Evolutionary conservation across 202 grass and related monocot species (phyloP).

Genomic region (Dendrocalamus latiflorus): DNA sequence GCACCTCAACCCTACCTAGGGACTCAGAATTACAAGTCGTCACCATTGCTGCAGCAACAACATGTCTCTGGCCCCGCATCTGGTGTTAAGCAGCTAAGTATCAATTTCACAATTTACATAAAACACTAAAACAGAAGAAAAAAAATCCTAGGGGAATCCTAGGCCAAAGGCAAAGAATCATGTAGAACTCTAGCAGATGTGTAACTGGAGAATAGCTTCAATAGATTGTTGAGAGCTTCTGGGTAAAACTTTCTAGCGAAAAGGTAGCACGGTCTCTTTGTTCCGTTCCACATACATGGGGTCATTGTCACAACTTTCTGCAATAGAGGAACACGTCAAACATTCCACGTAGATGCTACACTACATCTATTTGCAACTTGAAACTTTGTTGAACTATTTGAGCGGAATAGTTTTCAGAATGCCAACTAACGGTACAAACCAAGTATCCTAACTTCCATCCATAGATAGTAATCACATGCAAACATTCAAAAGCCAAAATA

Average conservation of each 20-base stretch:
- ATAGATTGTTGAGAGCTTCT: constrained; percentile 65
- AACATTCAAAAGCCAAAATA: constrained; percentile 6
- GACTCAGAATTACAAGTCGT: constrained; percentile 39
- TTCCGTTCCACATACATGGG: constrained; percentile 81
- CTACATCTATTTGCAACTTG: neutral
- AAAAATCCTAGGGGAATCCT: constrained; percentile 39
- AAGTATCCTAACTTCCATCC: neutral
- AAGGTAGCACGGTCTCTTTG: constrained; percentile 90
- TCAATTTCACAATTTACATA: constrained; percentile 76
- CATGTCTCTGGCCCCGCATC: constrained; percentile 37
- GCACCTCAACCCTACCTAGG: constrained; percentile 41
- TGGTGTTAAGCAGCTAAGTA: constrained; percentile 48
- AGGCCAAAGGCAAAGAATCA: constrained; percentile 38
- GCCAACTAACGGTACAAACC: neutral
- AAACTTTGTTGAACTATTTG: constrained; percentile 2
- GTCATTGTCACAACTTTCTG: constrained; percentile 61
- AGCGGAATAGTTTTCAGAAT: neutral
- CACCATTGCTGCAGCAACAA: neutral
- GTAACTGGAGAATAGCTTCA: constrained; percentile 77
- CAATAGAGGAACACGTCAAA: constrained; percentile 32
- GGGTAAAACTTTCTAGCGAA: constrained; percentile 96
- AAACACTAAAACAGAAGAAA: neutral
- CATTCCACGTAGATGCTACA: constrained; percentile 13
- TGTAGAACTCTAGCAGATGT: constrained; percentile 47
- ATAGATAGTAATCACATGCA: neutral